Conservation (phyloP, 139 green algal species). For the Chlorella sp. region DNA sequence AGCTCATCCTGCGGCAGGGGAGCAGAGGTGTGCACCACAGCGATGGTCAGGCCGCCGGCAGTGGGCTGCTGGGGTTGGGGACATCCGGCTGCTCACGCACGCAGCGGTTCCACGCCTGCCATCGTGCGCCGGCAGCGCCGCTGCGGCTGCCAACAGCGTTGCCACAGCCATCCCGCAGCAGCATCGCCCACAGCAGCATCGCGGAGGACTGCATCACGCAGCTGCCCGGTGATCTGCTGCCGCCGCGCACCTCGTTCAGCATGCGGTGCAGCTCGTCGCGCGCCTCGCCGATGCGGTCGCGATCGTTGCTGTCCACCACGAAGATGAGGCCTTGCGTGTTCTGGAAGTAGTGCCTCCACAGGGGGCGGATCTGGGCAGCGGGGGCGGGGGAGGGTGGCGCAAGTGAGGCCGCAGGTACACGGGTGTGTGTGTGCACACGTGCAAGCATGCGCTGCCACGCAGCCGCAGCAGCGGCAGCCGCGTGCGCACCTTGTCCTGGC, state of each 20-base stretch:
- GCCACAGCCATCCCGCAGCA: too few relatives aligned
- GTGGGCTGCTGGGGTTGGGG: too few relatives aligned
- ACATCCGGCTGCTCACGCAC: neutral
- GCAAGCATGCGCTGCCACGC: neutral
- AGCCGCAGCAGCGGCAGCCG: neutral
- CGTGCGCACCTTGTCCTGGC: conserved; percentile 86
- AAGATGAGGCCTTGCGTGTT: conserved; percentile 99
- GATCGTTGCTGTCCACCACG: conserved; percentile 98
- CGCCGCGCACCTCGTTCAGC: conserved; percentile 92
- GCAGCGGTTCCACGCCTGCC: neutral
- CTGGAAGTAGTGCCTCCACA: conserved; percentile 99
- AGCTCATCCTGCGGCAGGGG: conserved; percentile 89
- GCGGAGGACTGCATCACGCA: too few relatives aligned
- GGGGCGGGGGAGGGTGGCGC: neutral
- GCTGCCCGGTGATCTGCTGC: neutral
- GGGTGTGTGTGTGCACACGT: neutral
- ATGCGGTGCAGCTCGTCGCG: conserved; percentile 98
- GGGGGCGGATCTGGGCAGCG: conserved; percentile 74
- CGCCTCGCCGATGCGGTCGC: conserved; percentile 94
- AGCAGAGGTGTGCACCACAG: neutral
- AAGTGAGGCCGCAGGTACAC: neutral
- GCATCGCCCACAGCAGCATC: too few relatives aligned
- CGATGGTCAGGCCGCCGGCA: too few relatives aligned
- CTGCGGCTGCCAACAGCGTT: neutral
- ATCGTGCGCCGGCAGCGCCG: neutral